Evolutionary conservation across 371 early-diverging fungal genomes (phyloP).

Genomic region (Syncephalastrum monosporum): DNA sequence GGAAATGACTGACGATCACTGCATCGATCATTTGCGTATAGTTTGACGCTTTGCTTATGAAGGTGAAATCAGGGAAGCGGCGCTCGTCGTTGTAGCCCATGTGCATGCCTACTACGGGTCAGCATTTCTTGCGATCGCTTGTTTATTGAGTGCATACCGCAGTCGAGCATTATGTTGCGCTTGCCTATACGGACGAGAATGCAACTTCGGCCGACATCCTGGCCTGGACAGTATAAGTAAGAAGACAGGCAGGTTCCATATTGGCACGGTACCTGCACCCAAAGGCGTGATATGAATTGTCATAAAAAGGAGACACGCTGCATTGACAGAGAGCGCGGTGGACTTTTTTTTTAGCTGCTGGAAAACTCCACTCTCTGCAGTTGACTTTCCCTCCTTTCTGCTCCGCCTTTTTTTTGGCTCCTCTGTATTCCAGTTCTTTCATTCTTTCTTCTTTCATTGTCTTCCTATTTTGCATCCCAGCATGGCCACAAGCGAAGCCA

Average conservation of each 20-base stretch:
- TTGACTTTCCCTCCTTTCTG: conserved; percentile 5
- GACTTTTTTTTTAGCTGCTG: too few species aligned
- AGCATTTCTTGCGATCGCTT: background rate
- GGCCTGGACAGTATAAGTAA: conserved; percentile 41
- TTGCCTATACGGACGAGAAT: conserved; percentile 86
- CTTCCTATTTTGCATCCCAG: conserved; percentile 8
- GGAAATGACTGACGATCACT: conserved; percentile 95
- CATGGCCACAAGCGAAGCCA: conserved; percentile 36
- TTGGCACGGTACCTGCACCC: conserved; percentile 38
- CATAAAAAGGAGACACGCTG: conserved; percentile 16
- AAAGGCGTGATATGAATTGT: conserved; percentile 57
- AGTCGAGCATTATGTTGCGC: conserved; percentile 96
- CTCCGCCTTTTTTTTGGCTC: conserved; percentile 7
- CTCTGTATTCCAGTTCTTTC: conserved; percentile 9
- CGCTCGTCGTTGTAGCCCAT: conserved; percentile 97
- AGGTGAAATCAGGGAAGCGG: conserved; percentile 97
- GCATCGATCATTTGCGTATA: conserved; percentile 88
- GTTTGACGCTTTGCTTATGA: conserved; percentile 82
- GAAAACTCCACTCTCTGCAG: background rate
- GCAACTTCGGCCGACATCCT: conserved; percentile 94
- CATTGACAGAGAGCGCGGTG: too few species aligned
- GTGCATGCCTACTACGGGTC: conserved; percentile 72
- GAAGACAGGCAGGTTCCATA: conserved; percentile 19
- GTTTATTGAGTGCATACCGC: conserved; percentile 49
- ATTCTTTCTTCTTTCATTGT: too few species aligned